Base-by-base conservation (phyloP, 306 rosid genomes). In the Quercus dentata region DNA sequence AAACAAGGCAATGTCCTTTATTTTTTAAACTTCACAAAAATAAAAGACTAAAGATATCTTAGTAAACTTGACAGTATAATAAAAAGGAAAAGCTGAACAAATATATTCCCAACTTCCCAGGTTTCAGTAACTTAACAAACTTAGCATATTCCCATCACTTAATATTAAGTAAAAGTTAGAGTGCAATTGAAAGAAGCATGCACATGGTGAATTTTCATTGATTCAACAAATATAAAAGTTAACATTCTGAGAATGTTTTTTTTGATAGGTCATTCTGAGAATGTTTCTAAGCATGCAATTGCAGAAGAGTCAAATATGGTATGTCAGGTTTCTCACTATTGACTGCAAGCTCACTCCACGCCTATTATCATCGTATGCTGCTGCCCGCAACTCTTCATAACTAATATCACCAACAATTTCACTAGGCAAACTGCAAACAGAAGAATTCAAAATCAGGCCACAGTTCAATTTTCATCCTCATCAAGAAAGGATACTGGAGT, bases 321-420 rank as follows among this genome's bases (percentile, higher is more conserved):
- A 76, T 44, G 57, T 75, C 69, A 19, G 62, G 76, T 62, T 82
- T 87, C 98, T 90, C 86, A 94, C 98, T 69, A 94, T 92, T 65
- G 90, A 85, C 75, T 85, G 94, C 71, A 91, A 85, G 76, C 72
- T 80, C 89, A 88, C 70, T 72, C 99, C 98, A 3, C 57, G 83
- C 76, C 83, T 91, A 38, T 95, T 92, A 81, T 95, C 98, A 81
- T 91, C 96, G 31, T 95, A 95, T 61, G 99, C 99, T 27, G 87
- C 85, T 54, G 89, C 87, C 72, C 99, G 81, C 86, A 95, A 76
- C 88, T 95, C 98, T 90, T 95, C 97, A 35, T 80, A 91, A 87
- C 99, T 95, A 77, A 90, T 79, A 85, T 95, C 99, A 64, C 97
- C 99, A 79, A 83, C 78, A 69, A 95, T 92, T 80, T 95, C 99